Percentiles rank a stretch among this genome's conserved stretches.
Evolutionary conservation across 1,139 yeast genomes (phyloP).

Genomic region (Entelexis paramagnoliae): DNA sequence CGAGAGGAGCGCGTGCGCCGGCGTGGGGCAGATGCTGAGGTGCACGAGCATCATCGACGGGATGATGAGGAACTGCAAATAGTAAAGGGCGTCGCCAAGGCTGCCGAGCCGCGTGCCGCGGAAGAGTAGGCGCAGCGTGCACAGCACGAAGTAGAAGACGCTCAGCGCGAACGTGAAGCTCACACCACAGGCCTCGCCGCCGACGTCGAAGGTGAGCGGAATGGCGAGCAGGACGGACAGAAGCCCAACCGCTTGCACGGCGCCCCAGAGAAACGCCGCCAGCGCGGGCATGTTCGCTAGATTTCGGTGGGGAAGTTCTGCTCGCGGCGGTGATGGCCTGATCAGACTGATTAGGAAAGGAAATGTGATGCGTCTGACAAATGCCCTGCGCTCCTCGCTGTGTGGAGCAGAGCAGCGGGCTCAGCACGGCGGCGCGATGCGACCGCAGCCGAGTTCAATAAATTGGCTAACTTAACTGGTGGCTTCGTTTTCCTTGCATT

Average conservation of each 20-base stretch:
- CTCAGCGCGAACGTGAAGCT: slow-evolving; percentile 73
- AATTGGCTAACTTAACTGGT: too few species aligned
- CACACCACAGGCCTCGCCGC: slow-evolving; percentile 82
- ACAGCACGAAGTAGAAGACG: slow-evolving; percentile 54
- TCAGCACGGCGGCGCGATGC: too few species aligned
- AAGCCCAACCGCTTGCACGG: slow-evolving; percentile 29
- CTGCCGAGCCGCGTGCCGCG: slow-evolving; percentile 40
- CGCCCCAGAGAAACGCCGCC: slow-evolving; percentile 5
- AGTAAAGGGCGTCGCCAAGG: slow-evolving; percentile 53
- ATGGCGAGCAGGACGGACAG: slow-evolving; percentile 67
- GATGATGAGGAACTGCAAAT: slow-evolving; percentile 68
- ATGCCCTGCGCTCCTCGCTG: neutral
- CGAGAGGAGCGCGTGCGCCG: slow-evolving; percentile 28
- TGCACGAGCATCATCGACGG: slow-evolving; percentile 74
- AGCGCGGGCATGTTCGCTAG: neutral
- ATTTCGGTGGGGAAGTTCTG: neutral
- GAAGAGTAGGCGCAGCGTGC: slow-evolving; percentile 56
- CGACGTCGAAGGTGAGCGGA: slow-evolving; percentile 91
- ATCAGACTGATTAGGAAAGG: slow-evolving; percentile 1
- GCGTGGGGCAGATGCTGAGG: slow-evolving; percentile 43
- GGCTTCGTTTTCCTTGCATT: too few species aligned
- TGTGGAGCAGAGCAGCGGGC: too few species aligned
- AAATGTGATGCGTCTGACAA: neutral
- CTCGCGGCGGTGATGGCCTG: neutral
- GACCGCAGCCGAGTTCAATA: too few species aligned